Conservation (phyloP, 805 yeast genomes). For the Zygosaccharomyces siamensis region DNA sequence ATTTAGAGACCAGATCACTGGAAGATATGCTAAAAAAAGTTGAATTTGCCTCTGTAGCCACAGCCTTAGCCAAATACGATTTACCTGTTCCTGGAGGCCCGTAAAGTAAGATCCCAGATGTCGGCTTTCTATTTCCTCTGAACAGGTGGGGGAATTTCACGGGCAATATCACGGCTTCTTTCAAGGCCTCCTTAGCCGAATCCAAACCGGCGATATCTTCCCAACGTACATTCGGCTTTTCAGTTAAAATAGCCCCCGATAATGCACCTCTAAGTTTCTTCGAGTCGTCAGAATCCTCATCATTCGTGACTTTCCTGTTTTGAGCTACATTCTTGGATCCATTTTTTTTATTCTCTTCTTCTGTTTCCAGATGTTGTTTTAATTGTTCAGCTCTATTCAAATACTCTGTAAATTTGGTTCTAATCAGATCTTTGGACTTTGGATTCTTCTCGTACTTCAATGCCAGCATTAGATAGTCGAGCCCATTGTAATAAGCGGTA, state of each 20-base stretch:
- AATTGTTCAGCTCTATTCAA: constrained; percentile 89
- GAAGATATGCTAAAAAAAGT: constrained; percentile 96
- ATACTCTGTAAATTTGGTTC: constrained; percentile 87
- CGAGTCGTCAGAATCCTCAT: constrained; percentile 73
- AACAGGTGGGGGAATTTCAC: constrained; percentile 94
- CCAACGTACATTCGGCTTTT: constrained; percentile 92
- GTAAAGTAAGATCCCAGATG: constrained; percentile 80
- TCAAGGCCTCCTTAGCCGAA: constrained; percentile 89
- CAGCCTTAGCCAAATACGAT: constrained; percentile 94
- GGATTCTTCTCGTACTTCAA: constrained; percentile 91
- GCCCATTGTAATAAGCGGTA: constrained; percentile 83
- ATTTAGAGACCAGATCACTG: constrained; percentile 90
- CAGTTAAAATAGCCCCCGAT: constrained; percentile 85
- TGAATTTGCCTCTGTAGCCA: constrained; percentile 96
- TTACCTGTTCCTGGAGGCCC: constrained; percentile 99
- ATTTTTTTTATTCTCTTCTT: constrained; percentile 51
- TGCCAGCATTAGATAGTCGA: constrained; percentile 93
- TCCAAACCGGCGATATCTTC: constrained; percentile 94
- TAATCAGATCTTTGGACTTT: constrained; percentile 79
- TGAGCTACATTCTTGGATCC: constrained; percentile 39
- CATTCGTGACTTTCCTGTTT: constrained; percentile 56
- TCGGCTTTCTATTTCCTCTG: constrained; percentile 90
- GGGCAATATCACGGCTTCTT: constrained; percentile 95
- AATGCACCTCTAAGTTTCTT: constrained; percentile 87
- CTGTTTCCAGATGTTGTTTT: constrained; percentile 79